Evolutionary conservation across 1,284 basidiomycete species (phyloP), one percentile per base, ranked within the genome.

Genomic region (Naganishia liquefaciens): DNA sequence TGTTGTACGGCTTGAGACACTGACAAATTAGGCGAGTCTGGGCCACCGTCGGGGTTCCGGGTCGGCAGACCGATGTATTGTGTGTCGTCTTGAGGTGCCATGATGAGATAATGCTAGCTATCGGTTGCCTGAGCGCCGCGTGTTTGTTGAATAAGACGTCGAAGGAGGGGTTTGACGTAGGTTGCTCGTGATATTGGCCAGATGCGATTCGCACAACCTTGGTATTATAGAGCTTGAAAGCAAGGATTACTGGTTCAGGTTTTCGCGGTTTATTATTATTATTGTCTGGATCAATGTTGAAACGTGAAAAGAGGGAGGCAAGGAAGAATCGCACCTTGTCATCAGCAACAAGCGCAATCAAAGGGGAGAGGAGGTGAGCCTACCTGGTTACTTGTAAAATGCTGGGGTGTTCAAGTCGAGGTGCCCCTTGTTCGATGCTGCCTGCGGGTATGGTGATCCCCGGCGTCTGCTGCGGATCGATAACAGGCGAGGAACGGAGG

Each of bases 61-160:
- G 63, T 64, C 19, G 63, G 63, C 23, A 64, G 39, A 9, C 54
- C 63, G 2, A 64, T 43, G 42, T 64, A 64, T 25, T 55, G 54
- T 11, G 46, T 40, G 40, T 64, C 23, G 46, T 54, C 44, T 25
- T 57, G 30, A 21, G 33, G 46, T 6, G 53, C 37, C 28, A 54
- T 53, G 44, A 49, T 60, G 51, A 28, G n/a, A 25, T 47, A 21
- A 47, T 47, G 46, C 33, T 37, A 37, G 9, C 33, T 37, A 37
- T 37, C 33, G 33, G 33, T 37, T 37, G 7, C 33, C 33, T 9
- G 33, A 4, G 2, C 6, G 33, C 33, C 13, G 33, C 33, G 33
- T 10, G 33, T 10, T 37, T 2, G 33, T 10, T 37, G 33, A 37
- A 10, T 3, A 13, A 10, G 13, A 13, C 33, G 33, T 37, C 6